These are phyloP conservation scores for Licmophora abbreviata DNA, from an alignment of 108 stramenopile species.

Conservation along the genomic window DNA sequence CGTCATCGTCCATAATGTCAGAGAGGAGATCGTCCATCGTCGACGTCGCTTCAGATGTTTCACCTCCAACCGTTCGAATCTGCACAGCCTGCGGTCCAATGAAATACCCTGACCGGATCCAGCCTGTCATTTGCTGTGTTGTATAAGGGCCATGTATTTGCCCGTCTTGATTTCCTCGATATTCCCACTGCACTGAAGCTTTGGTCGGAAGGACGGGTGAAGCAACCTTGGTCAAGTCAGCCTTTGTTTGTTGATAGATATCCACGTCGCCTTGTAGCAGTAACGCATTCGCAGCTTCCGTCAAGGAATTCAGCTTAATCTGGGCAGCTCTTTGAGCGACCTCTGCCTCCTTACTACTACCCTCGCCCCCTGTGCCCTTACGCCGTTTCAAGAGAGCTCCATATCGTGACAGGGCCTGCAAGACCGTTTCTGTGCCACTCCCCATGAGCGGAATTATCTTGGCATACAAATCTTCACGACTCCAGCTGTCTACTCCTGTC, in stretches of 20 bases:
- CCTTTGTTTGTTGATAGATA: slow-evolving; percentile 48
- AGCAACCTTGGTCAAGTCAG: slow-evolving; percentile 33
- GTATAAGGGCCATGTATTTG: slow-evolving; percentile 68
- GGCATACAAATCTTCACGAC: slow-evolving; percentile 28
- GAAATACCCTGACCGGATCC: slow-evolving; percentile 77
- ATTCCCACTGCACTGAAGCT: slow-evolving; percentile 55
- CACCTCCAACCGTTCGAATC: slow-evolving; percentile 36
- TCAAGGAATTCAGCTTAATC: slow-evolving; percentile 41
- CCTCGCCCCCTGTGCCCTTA: slow-evolving; percentile 2
- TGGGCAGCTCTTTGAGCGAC: slow-evolving; percentile 8
- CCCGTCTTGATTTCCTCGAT: slow-evolving; percentile 72
- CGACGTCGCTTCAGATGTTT: not conserved
- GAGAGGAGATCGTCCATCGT: slow-evolving; percentile 62
- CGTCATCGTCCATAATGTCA: slow-evolving; percentile 67
- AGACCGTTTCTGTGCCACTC: slow-evolving; percentile 41
- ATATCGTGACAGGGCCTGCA: slow-evolving; percentile 53
- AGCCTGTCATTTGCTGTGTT: slow-evolving; percentile 71
- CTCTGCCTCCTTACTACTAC: not conserved
- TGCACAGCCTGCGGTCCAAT: slow-evolving; percentile 68
- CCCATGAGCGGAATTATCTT: slow-evolving; percentile 39
- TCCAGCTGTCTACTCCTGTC: slow-evolving; percentile 19
- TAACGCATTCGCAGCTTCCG: slow-evolving; percentile 56
- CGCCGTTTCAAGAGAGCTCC: slow-evolving; percentile 33
- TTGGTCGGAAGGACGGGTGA: not conserved
- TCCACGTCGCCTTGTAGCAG: slow-evolving; percentile 62